Conservation (phyloP, 2,329 filamentous ascomycete genomes). For the Colletotrichum theobromicola region DNA sequence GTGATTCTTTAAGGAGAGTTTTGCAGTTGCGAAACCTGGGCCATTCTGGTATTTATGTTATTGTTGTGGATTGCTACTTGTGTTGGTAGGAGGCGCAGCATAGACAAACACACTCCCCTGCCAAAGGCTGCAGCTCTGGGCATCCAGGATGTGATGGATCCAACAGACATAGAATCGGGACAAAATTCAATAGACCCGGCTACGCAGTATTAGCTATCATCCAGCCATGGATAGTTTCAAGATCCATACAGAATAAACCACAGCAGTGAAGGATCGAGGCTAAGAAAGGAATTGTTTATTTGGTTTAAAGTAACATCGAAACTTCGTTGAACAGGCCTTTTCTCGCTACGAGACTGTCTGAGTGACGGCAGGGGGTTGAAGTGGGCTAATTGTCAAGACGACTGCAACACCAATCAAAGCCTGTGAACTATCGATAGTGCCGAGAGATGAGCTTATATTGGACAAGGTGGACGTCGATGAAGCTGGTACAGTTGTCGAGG, state of each 20-base stretch:
- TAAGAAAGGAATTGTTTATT: no score
- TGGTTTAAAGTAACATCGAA: no score
- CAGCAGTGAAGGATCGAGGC: no score
- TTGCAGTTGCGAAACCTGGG: no score
- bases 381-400: background rate
- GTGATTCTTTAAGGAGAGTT: no score
- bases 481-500: background rate
- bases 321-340: no score
- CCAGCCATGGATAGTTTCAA: no score
- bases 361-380: background rate
- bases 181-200: no score
- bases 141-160: background rate
- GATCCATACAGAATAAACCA: no score
- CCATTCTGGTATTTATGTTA: no score
- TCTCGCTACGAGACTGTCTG: background rate
- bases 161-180: background rate
- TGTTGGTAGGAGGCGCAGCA: fast-evolving
- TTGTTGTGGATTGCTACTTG: no score
- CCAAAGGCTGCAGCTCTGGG: background rate
- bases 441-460: background rate
- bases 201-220: no score
- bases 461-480: background rate
- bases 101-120: background rate
- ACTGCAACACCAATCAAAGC: background rate
- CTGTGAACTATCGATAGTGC: background rate